These are phyloP conservation scores for Tuber brumale DNA, from an alignment of 495 filamentous ascomycete species.

Conservation along the genomic window DNA sequence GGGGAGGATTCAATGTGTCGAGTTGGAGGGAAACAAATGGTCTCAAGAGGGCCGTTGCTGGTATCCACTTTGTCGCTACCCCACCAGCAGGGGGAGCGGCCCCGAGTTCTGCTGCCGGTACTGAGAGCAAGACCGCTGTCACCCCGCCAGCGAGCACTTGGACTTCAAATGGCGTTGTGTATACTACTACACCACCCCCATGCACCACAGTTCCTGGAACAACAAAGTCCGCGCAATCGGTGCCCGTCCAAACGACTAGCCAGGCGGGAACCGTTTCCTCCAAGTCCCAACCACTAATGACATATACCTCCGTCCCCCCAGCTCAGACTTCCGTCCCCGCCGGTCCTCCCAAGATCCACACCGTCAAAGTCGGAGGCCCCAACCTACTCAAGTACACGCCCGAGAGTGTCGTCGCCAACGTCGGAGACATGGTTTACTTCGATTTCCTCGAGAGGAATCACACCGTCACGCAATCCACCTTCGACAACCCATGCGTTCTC, in stretches of 20 bases:
- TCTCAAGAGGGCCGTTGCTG: conserved; percentile 28
- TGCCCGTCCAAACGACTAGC: background rate
- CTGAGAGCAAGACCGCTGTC: background rate
- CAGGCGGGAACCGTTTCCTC: conserved; percentile 4
- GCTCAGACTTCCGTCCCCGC: background rate
- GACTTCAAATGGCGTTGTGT: background rate
- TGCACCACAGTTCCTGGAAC: conserved; percentile 17
- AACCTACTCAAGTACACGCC: conserved; percentile 35
- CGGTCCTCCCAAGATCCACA: conserved; percentile 19
- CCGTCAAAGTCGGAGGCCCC: conserved; percentile 37
- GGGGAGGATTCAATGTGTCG: conserved; percentile 26
- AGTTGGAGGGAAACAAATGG: conserved; percentile 24
- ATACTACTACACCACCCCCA: background rate
- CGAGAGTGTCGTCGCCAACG: conserved; percentile 31
- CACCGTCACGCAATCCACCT: conserved; percentile 42
- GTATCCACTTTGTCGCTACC: conserved; percentile 29
- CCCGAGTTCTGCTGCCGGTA: background rate
- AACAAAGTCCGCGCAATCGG: background rate
- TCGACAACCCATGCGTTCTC: conserved; percentile 37
- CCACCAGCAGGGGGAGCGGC: conserved; percentile 5
- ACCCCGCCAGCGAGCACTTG: background rate
- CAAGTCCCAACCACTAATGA: background rate
- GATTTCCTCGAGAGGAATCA: conserved; percentile 42
- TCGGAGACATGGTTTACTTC: conserved; percentile 42
- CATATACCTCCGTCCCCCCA: background rate